Conservation (phyloP, 148 eudicot genomes). For the Rhododendron ferrugineum region DNA sequence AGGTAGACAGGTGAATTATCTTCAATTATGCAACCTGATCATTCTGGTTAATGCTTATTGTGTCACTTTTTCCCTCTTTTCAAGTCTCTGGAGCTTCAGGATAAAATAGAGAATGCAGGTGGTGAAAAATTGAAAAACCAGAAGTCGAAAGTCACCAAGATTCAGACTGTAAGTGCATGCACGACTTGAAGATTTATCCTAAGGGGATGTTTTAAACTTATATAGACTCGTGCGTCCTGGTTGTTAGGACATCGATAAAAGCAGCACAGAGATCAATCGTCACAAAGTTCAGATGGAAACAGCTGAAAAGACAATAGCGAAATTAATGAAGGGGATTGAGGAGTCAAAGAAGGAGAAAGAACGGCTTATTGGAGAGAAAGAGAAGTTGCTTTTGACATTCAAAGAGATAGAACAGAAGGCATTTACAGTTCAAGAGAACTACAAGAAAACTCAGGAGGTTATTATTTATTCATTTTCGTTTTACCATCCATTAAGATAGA, state of each 20-base stretch:
- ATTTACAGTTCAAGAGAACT: conserved; percentile 68
- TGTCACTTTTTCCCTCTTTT: neutral
- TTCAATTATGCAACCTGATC: neutral
- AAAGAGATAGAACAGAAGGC: conserved; percentile 84
- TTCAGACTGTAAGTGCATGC: conserved; percentile 69
- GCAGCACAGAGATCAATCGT: conserved; percentile 82
- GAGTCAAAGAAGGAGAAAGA: conserved; percentile 86
- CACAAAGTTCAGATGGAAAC: conserved; percentile 89
- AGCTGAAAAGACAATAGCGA: conserved; percentile 73
- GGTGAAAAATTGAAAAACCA: conserved; percentile 80
- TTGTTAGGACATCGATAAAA: conserved; percentile 76
- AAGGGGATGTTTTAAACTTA: neutral
- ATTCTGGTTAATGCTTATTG: neutral
- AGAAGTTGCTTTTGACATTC: conserved; percentile 45
- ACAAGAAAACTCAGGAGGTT: conserved; percentile 74
- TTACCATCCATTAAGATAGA: neutral
- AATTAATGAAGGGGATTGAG: conserved; percentile 72
- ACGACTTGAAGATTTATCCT: neutral
- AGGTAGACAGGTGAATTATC: conserved; percentile 34
- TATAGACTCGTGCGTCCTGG: neutral
- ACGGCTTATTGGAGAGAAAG: conserved; percentile 52
- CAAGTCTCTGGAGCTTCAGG: conserved; percentile 79
- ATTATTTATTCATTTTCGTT: neutral
- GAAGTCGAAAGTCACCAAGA: conserved; percentile 66
- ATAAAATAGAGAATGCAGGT: conserved; percentile 92